phyloP scores from a whole-genome alignment of 306 rosid genomes.

The Dryas alaskensis region DNA sequence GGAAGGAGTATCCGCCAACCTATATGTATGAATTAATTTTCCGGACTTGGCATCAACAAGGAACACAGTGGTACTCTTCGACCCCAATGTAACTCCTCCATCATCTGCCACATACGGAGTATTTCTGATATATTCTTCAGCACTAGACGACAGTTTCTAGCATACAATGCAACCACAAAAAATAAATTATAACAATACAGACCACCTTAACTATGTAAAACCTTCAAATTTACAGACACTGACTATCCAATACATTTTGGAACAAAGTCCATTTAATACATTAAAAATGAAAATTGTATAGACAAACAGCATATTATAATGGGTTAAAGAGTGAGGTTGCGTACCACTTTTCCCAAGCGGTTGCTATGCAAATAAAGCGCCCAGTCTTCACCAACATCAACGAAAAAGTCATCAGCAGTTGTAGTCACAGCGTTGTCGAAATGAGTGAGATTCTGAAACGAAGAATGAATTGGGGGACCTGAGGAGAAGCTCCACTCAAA shows the following conservation, averaged over 20 bases:
- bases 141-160: constrained; percentile 17
- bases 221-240: not conserved
- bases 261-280: not conserved
- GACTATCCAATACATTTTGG: not conserved
- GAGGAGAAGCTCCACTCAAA: constrained; percentile 24
- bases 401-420: constrained; percentile 5
- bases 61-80: constrained; percentile 22
- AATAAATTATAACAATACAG: not conserved
- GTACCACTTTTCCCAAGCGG: constrained; percentile 6
- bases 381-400: constrained; percentile 28
- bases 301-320: not conserved
- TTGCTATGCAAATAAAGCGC: constrained; percentile 20
- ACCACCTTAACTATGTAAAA: not conserved
- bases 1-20: constrained; percentile 3
- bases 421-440: not conserved
- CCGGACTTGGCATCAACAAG: constrained; percentile 25
- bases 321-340: not conserved
- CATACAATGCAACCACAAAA: constrained; percentile 7
- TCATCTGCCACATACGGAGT: constrained; percentile 17
- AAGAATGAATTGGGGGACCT: constrained; percentile 21
- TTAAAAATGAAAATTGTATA: not conserved
- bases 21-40: constrained; percentile 12
- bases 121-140: constrained; percentile 15
- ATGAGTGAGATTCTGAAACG: constrained; percentile 20
- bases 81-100: constrained; percentile 34